phyloP scores from a whole-genome alignment of 768 basidiomycete genomes.

The Tylopilus balloui region DNA sequence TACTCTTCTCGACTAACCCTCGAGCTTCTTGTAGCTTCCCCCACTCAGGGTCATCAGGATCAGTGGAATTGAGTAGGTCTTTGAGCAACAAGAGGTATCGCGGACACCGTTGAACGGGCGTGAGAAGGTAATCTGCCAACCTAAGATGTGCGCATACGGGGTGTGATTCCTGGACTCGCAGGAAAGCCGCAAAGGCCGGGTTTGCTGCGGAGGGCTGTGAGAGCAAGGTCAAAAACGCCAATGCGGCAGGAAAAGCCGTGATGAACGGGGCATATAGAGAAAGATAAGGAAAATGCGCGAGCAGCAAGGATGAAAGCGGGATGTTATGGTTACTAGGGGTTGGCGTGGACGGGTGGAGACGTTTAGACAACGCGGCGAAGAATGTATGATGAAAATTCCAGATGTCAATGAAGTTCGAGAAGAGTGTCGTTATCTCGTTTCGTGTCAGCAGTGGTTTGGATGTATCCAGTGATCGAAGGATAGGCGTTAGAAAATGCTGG shows the following conservation, averaged over 20 bases:
- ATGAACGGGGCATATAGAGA: conserved; percentile 85
- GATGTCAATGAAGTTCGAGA: conserved; percentile 88
- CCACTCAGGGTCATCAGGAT: conserved; percentile 63
- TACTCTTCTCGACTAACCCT: conserved; percentile 72
- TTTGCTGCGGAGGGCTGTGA: conserved; percentile 40
- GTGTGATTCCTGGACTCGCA: conserved; percentile 62
- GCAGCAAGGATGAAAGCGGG: conserved; percentile 55
- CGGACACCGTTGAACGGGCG: conserved; percentile 84
- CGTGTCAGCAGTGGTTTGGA: conserved; percentile 65
- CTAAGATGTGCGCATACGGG: conserved; percentile 69
- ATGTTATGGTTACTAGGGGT: conserved; percentile 30
- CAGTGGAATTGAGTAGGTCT: conserved; percentile 70
- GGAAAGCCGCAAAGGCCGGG: conserved; percentile 55
- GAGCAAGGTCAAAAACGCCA: conserved; percentile 55
- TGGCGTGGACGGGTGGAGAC: conserved; percentile 27
- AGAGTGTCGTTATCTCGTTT: conserved; percentile 64
- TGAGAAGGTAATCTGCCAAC: conserved; percentile 80
- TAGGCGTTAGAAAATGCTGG: conserved; percentile 79
- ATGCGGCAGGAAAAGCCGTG: conserved; percentile 66
- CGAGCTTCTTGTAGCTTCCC: conserved; percentile 55
- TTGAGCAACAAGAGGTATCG: conserved; percentile 80
- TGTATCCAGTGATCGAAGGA: conserved; percentile 70
- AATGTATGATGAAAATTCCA: conserved; percentile 84
- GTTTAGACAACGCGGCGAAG: conserved; percentile 52
- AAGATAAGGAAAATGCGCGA: conserved; percentile 83